Base-by-base conservation (phyloP, 116 monocot species). In the Iris pallida region DNA sequence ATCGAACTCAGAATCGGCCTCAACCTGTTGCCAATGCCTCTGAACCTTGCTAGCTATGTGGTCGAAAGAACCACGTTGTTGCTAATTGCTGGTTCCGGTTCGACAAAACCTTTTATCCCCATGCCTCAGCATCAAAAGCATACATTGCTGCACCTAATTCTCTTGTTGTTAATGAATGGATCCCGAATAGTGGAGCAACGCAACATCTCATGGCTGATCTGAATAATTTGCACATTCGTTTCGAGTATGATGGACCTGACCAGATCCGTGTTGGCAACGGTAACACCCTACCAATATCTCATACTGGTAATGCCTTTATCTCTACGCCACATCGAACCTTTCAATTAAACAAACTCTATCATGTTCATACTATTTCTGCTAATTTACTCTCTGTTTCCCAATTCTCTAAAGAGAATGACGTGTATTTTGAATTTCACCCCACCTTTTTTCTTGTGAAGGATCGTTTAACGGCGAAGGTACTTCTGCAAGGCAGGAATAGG, bases 391-490 rank as follows among this genome's bases (percentile, higher is more conserved):
- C 41, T 54, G 52, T 76, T 54, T 41, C 7, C 8, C 18, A 69
- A 30, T 63, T 76, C 58, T 9, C 68, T 11, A 3, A 12, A 6
- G 54, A 68, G 30, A 76, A 76, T 55, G 8, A 61, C 40, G 58
- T n/a, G 7, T 19, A 18, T 10, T 42, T 76, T 61, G 68, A 69
- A 69, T 68, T 76, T 55, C 41, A 47, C 11, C 58, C 61, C 20
- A n/a, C 43, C 14, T 61, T 8, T 63, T 61, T 51, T 55, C 5
- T 54, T 62, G 17, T 76, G 10, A 76, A 76, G 75, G 75, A 69
- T 40, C 43, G 42, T 7, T 5, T 13, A 8, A 68, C 61, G 47
- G 40, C 40, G 17, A 43, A 10, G 13, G 8, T 10, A 5, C 53
- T 76, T 13, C 61, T 76, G 7, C 42, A 8, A 52, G 52, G 68